Evolutionary conservation across 768 basidiomycete genomes (phyloP), one percentile per base, ranked within the genome.

Genomic region (Lactarius indigo): DNA sequence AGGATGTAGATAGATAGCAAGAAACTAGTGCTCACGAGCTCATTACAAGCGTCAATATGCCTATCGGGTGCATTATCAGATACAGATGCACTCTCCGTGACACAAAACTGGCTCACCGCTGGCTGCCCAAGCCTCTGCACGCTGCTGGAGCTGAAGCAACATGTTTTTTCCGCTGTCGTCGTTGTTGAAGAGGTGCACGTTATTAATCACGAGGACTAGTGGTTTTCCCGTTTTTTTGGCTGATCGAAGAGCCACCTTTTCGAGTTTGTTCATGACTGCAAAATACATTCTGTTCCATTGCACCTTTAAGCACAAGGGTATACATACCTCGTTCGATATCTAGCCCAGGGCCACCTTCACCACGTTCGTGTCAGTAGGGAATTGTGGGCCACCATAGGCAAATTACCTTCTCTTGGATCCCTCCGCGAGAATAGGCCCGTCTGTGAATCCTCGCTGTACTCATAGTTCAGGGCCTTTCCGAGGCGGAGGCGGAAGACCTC

Each of bases 401-500:
- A 55, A 71, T 30, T 59, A 82, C 85, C 91, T 82, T 95, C 92
- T 74, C 88, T 78, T 20, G 93, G 92, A 78, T 96, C 92, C 47
- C 87, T 80, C 64, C 92, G 78, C 73, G 91, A 90, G 77, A 94
- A 94, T 26, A 96, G 76, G 9, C 87, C 88, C 3, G 85, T 87
- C 74, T 92, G 90, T 30, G 87, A 88, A 74, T 92, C 90, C 77
- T 92, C 91, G 68, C 90, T 87, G 78, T 83, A 94, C 74, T 96
- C 94, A 72, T 87, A 94, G 71, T 94, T 91, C 50, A 94, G 77
- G 13, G 91, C 87, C 75, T 93, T 93, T 57, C 94, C 94, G 30
- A 96, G 81, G 50, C 92, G 86, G 47, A 94, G 81, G 64, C 89
- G 83, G 78, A 96, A 93, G 37, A 95, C 90, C 75, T 94, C 91